Percentiles rank a stretch among this genome's conserved stretches.
phyloP scores from a whole-genome alignment of 495 filamentous ascomycete genomes.

The Chlorociboria aeruginascens region DNA sequence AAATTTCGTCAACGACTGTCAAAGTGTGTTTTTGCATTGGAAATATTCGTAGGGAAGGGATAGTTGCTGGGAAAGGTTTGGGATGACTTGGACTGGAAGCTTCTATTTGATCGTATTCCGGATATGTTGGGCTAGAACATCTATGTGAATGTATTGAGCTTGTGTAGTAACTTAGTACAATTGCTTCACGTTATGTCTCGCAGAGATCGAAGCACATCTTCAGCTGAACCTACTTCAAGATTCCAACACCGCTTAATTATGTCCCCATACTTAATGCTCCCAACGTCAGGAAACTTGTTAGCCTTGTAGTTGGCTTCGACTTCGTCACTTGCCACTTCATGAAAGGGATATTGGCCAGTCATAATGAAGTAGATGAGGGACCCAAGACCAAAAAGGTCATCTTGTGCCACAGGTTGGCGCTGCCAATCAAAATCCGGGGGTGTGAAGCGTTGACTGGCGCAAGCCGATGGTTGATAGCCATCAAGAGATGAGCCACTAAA shows the following conservation, averaged over 20 bases:
- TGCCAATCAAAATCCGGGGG: conserved; percentile 14
- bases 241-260: conserved; percentile 15
- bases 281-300: conserved; percentile 21
- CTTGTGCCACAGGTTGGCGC: conserved; percentile 12
- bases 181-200: no score
- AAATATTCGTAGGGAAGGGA: no score
- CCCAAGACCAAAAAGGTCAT: conserved; percentile 20
- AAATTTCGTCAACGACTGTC: no score
- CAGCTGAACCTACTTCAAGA: conserved; percentile 2
- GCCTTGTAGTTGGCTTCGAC: conserved; percentile 17
- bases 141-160: no score
- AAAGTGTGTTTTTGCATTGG: no score
- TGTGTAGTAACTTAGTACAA: no score
- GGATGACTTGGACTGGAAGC: no score
- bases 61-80: no score
- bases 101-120: no score
- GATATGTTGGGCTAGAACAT: no score
- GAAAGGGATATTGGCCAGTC: conserved; percentile 20
- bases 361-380: conserved; percentile 22
- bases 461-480: conserved; percentile 18
- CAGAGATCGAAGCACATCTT: no score
- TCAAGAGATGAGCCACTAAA: conserved; percentile 18
- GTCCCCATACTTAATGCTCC: conserved; percentile 16
- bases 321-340: conserved; percentile 19
- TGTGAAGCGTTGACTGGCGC: conserved; percentile 14